phyloP scores from a whole-genome alignment of 2,329 filamentous ascomycete species.

The Hypoxylon sp. region DNA sequence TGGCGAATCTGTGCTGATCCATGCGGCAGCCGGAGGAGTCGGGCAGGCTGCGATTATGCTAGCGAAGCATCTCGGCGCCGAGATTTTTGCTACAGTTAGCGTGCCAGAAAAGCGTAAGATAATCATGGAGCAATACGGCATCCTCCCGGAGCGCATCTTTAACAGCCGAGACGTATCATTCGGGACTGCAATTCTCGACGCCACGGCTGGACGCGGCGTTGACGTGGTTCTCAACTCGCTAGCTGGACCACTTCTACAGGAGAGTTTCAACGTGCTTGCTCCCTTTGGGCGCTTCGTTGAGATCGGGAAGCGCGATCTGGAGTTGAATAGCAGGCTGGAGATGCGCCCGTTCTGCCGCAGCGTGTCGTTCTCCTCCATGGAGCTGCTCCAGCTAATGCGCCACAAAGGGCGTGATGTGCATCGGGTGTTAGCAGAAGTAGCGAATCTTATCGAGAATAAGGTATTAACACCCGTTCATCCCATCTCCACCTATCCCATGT shows the following conservation, averaged over 20 bases:
- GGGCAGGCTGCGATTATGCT: conserved; percentile 33
- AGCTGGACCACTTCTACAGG: conserved; percentile 33
- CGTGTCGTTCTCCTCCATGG: conserved; percentile 1
- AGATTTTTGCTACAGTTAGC: conserved; percentile 39
- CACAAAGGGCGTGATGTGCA: conserved; percentile 9
- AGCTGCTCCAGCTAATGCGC: conserved; percentile 6
- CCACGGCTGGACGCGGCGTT: conserved; percentile 36
- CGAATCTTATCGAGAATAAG: conserved; percentile 17
- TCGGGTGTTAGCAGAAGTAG: conserved; percentile 16
- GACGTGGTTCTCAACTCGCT: conserved; percentile 46
- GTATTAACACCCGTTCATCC: conserved; percentile 44
- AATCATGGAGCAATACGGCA: conserved; percentile 27
- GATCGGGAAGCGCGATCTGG: conserved; percentile 40
- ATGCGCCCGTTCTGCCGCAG: conserved; percentile 26
- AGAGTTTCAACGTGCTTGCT: conserved; percentile 27
- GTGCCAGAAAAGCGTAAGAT: conserved; percentile 33
- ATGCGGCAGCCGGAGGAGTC: conserved; percentile 23
- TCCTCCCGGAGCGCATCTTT: conserved; percentile 39
- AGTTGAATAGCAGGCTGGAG: conserved; percentile 26
- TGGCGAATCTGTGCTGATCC: conserved; percentile 32
- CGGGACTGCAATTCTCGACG: conserved; percentile 8
- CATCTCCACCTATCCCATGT: conserved; percentile 47
- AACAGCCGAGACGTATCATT: conserved; percentile 41
- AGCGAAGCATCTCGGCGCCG: conserved; percentile 29
- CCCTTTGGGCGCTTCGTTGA: conserved; percentile 41